Evolutionary conservation across 2,329 filamentous ascomycete species (phyloP).

Genomic region (Microcyclosporella mali): DNA sequence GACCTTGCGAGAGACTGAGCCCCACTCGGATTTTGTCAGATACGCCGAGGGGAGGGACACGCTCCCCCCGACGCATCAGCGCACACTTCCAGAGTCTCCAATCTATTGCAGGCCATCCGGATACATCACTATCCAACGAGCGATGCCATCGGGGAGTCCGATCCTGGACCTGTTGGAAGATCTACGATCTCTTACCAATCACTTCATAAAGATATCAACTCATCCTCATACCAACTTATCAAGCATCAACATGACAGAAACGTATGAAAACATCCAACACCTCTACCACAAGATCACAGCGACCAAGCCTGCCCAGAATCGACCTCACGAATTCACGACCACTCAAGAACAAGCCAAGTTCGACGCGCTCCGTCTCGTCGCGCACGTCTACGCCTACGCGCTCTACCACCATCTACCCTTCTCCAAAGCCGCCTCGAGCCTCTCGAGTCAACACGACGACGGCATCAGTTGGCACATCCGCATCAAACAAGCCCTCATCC

Average conservation of each 20-base stretch:
- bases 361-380: conserved; percentile 26
- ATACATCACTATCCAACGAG: conserved; percentile 12
- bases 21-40: conserved; percentile 14
- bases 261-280: conserved; percentile 2
- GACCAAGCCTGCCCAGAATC: conserved; percentile 5
- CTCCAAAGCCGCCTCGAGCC: conserved; percentile 17
- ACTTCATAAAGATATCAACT: conserved; percentile 10
- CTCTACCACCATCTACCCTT: conserved; percentile 20
- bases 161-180: conserved; percentile 13
- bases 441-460: background rate
- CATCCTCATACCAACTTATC: conserved; percentile 4
- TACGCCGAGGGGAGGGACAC: conserved; percentile 9
- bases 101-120: conserved; percentile 15
- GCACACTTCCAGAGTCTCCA: conserved; percentile 17
- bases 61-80: conserved; percentile 4
- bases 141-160: conserved; percentile 9
- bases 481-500: conserved; percentile 22
- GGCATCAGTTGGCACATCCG: conserved; percentile 15
- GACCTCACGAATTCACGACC: conserved; percentile 8
- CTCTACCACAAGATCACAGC: conserved; percentile 15
- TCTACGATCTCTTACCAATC: conserved; percentile 14
- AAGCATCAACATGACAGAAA: conserved; percentile 6
- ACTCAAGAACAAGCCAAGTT: conserved; percentile 19
- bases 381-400: conserved; percentile 26
- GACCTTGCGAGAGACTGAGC: conserved; percentile 17